Evolutionary conservation across 805 yeast genomes (phyloP).

Genomic region (Schwanniomyces polymorphus): DNA sequence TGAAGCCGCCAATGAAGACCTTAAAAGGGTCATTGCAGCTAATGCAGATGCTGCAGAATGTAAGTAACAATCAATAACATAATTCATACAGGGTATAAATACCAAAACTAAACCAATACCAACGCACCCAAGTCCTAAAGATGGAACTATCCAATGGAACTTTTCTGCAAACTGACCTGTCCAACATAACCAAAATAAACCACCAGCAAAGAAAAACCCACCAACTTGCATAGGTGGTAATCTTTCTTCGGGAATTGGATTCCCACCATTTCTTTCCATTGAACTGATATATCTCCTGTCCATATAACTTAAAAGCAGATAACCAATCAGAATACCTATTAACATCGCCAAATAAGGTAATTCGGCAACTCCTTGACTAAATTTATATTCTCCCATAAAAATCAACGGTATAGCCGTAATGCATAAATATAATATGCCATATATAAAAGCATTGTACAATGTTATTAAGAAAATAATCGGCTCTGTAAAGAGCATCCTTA

Average conservation of each 20-base stretch:
- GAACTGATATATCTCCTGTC: conserved; percentile 55
- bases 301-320: conserved; percentile 47
- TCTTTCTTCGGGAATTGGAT: conserved; percentile 71
- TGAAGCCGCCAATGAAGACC: conserved; percentile 53
- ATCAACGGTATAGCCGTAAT: conserved; percentile 46
- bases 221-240: too few relatives aligned
- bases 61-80: conserved; percentile 54
- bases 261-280: conserved; percentile 32
- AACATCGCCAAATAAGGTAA: conserved; percentile 79
- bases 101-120: conserved; percentile 45
- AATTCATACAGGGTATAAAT: conserved; percentile 53
- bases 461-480: conserved; percentile 46
- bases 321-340: conserved; percentile 65
- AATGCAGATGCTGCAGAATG: conserved; percentile 55
- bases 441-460: conserved; percentile 48
- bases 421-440: conserved; percentile 46
- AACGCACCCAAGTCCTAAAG: conserved; percentile 32
- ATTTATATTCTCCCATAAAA: conserved; percentile 58
- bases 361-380: conserved; percentile 61
- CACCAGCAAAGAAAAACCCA: conserved; percentile 64
- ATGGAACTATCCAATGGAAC: conserved; percentile 67
- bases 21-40: conserved; percentile 54
- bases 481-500: conserved; percentile 38
- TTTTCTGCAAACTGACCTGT: conserved; percentile 64
- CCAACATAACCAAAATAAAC: conserved; percentile 81